Evolutionary conservation across 805 yeast genomes (phyloP).

Genomic region (Saturnispora diversa): DNA sequence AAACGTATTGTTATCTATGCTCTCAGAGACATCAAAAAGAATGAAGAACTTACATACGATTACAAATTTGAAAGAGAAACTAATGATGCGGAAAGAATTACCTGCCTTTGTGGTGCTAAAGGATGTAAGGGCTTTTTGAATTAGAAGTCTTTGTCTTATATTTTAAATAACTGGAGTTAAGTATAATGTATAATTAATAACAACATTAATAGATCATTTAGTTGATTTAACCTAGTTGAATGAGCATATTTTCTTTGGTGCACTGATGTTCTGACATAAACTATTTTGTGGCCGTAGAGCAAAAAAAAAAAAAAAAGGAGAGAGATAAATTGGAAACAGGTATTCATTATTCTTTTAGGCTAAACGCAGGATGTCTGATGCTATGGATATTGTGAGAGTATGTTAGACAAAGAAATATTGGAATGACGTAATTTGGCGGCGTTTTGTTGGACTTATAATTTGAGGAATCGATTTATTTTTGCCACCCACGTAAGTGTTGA

Average conservation of each 20-base stretch:
- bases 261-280: not conserved
- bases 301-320: conserved; percentile 2
- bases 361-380: conserved; percentile 39
- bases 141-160: too few species aligned
- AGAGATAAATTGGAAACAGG: too few species aligned
- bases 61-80: conserved; percentile 91
- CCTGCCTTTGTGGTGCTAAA: conserved; percentile 92
- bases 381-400: conserved; percentile 60
- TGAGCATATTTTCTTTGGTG: conserved; percentile 3
- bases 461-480: not conserved
- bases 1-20: conserved; percentile 95
- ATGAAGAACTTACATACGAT: conserved; percentile 91
- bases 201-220: too few species aligned
- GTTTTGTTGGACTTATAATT: not conserved
- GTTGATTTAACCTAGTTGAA: too few species aligned
- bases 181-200: not conserved
- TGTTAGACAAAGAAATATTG: conserved; percentile 2
- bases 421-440: not conserved
- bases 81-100: conserved; percentile 77
- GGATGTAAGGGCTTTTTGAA: conserved; percentile 90
- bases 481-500: too few species aligned
- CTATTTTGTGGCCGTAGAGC: not conserved
- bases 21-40: conserved; percentile 73
- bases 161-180: not conserved
- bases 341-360: too few species aligned